Evolutionary conservation across 1,284 basidiomycete genomes (phyloP).

Genomic region (Fomitiporia mediterranea): DNA sequence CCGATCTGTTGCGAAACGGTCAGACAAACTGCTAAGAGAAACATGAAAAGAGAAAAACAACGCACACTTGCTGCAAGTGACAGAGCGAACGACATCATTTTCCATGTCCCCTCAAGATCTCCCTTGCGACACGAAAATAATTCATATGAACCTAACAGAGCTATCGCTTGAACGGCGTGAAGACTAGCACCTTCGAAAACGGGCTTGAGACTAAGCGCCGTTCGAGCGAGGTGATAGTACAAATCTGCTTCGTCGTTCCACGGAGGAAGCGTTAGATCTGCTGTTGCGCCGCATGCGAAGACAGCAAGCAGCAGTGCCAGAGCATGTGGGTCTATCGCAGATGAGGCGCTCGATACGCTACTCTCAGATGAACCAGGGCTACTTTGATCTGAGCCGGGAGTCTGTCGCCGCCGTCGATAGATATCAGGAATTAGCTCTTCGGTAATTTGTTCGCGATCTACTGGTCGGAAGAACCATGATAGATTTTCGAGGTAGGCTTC

Average conservation of each 20-base stretch:
- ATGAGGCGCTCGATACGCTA: not conserved
- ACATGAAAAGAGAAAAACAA: conserved; percentile 1
- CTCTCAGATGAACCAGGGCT: not conserved
- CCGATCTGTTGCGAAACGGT: conserved; percentile 9
- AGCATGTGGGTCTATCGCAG: conserved; percentile 6
- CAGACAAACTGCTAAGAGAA: not conserved
- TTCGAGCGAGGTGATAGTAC: conserved; percentile 25
- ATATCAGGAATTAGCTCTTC: conserved; percentile 17
- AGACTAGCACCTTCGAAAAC: conserved; percentile 23
- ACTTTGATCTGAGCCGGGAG: not conserved
- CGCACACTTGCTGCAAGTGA: conserved; percentile 28
- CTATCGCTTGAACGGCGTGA: conserved; percentile 13
- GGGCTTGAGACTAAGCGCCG: conserved; percentile 23
- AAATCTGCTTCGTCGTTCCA: conserved; percentile 25
- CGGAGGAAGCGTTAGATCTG: conserved; percentile 24
- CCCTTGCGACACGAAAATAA: conserved; percentile 7
- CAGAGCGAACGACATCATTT: conserved; percentile 25
- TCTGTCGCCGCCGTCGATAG: not conserved
- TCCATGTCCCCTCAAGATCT: conserved; percentile 24
- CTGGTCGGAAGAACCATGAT: conserved; percentile 25
- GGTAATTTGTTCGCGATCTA: conserved; percentile 19
- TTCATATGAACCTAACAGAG: conserved; percentile 12
- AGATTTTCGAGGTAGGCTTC: conserved; percentile 25
- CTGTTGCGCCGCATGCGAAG: conserved; percentile 23
- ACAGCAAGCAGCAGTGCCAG: conserved; percentile 23